Percentiles rank a stretch among this genome's conserved stretches.
phyloP scores from a whole-genome alignment of 495 filamentous ascomycete species.

The Barbatosphaeria neglecta region DNA sequence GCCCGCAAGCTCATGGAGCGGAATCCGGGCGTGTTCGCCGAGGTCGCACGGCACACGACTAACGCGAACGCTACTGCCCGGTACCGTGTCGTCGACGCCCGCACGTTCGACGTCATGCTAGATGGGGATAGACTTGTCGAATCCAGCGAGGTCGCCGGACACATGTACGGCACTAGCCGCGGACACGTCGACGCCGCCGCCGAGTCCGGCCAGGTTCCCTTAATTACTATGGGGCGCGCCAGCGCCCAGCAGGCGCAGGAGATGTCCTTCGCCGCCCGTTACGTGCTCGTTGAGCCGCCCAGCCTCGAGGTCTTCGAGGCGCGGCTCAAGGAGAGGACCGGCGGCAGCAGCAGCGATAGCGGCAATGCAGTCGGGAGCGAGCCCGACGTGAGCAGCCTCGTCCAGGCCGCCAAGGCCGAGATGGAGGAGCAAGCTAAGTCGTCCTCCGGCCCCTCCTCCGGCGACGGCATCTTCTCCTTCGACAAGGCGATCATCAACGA shows the following conservation, averaged over 20 bases:
- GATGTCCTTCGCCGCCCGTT: conserved; percentile 55
- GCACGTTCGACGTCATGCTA: conserved; percentile 35
- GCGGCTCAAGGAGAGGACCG: conserved; percentile 39
- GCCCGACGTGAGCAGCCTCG: conserved; percentile 42
- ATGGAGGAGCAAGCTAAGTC: conserved; percentile 52
- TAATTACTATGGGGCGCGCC: conserved; percentile 47
- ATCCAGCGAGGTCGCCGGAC: conserved; percentile 28
- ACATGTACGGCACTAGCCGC: conserved; percentile 33
- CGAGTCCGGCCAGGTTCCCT: conserved; percentile 34
- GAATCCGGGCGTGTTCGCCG: conserved; percentile 21
- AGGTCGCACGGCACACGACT: conserved; percentile 29
- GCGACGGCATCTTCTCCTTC: conserved; percentile 53
- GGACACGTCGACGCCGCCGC: conserved; percentile 31
- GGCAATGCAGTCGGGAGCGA: no score
- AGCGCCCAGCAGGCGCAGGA: conserved; percentile 62
- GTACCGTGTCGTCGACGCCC: conserved; percentile 35
- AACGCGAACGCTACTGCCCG: conserved; percentile 17
- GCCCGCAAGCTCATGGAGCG: conserved; percentile 21
- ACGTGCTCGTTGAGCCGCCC: conserved; percentile 62
- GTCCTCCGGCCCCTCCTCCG: conserved; percentile 50
- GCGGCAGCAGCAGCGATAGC: conserved; percentile 59
- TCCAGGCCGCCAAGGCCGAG: conserved; percentile 54
- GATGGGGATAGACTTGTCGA: conserved; percentile 42
- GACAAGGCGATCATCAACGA: conserved; percentile 63
- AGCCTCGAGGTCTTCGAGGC: conserved; percentile 49